Percentiles rank a stretch among this genome's conserved stretches.
These are phyloP conservation scores for Melanomma pulvis-pyrius DNA, from an alignment of 495 filamentous ascomycete genomes.

Conservation along the genomic window DNA sequence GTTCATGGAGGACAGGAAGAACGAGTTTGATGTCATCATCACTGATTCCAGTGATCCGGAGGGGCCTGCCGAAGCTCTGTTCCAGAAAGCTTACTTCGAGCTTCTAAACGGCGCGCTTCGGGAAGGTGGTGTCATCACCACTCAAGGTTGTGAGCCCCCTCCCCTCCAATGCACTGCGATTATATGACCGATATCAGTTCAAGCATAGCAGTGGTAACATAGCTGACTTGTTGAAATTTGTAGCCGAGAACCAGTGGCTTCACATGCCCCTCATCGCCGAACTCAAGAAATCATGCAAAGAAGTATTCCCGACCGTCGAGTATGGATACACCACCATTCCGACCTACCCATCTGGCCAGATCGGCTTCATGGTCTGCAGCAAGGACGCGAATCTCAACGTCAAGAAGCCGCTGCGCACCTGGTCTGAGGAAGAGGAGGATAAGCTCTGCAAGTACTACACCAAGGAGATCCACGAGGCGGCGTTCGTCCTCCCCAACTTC, in stretches of 20 bases:
- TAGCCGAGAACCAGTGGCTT: constrained; percentile 99
- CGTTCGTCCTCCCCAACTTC: constrained; percentile 91
- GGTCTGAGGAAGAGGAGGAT: constrained; percentile 84
- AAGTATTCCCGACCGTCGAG: constrained; percentile 96
- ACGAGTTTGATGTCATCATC: constrained; percentile 99
- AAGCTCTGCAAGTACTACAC: constrained; percentile 95
- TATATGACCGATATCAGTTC: neutral
- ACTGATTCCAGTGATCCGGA: constrained; percentile 98
- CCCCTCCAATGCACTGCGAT: constrained; percentile 48
- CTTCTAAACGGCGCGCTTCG: constrained; percentile 83
- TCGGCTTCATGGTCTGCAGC: constrained; percentile 99
- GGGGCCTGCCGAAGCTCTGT: constrained; percentile 91
- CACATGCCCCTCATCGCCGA: constrained; percentile 87
- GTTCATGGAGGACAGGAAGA: constrained; percentile 89
- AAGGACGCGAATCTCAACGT: constrained; percentile 87
- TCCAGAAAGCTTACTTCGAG: constrained; percentile 99
- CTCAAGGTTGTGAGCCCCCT: constrained; percentile 98
- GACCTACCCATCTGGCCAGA: constrained; percentile 98
- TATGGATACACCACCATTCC: constrained; percentile 99
- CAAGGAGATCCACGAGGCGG: constrained; percentile 88
- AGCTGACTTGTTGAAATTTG: constrained; percentile 37
- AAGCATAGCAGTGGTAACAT: constrained; percentile 25
- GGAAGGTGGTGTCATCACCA: constrained; percentile 97
- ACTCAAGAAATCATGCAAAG: constrained; percentile 92
- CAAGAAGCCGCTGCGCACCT: constrained; percentile 75